Evolutionary conservation across 2,329 filamentous ascomycete genomes (phyloP).

Genomic region (Pestalotiopsis sp.): DNA sequence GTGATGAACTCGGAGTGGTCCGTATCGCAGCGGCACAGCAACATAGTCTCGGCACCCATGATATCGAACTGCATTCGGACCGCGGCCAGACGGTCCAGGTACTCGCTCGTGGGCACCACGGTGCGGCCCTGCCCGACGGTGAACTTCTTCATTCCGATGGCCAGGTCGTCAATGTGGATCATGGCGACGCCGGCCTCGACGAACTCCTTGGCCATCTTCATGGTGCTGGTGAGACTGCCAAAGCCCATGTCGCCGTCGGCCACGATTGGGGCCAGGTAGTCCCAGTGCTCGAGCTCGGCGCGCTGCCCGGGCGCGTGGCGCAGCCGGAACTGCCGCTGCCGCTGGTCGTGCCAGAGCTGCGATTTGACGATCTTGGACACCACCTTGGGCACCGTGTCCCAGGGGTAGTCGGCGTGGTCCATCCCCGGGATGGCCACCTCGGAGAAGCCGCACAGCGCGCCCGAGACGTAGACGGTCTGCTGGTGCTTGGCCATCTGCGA

Average conservation of each 20-base stretch:
- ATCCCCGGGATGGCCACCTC: constrained; percentile 39
- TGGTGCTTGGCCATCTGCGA: constrained; percentile 40
- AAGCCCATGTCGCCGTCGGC: constrained; percentile 47
- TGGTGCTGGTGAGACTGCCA: constrained; percentile 38
- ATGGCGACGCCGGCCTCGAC: constrained; percentile 45
- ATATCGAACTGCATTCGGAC: constrained; percentile 42
- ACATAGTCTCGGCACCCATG: constrained; percentile 40
- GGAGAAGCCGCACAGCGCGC: constrained; percentile 40
- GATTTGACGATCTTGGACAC: constrained; percentile 42
- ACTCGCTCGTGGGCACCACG: constrained; percentile 41
- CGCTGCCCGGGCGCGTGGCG: constrained; percentile 32
- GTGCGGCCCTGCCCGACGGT: constrained; percentile 42
- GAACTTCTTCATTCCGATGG: constrained; percentile 46
- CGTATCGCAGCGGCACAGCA: constrained; percentile 40
- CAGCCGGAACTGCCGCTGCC: constrained; percentile 40
- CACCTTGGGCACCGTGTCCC: constrained; percentile 43
- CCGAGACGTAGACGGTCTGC: constrained; percentile 43
- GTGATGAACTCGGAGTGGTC: constrained; percentile 42
- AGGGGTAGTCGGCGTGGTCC: constrained; percentile 45
- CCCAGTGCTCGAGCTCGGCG: constrained; percentile 35
- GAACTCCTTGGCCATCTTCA: constrained; percentile 43
- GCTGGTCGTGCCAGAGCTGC: constrained; percentile 42
- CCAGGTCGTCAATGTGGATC: constrained; percentile 45
- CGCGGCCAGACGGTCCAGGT: constrained; percentile 36
- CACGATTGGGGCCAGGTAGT: constrained; percentile 42